Conservation (phyloP, 306 rosid genomes). For the Quercus suber region DNA sequence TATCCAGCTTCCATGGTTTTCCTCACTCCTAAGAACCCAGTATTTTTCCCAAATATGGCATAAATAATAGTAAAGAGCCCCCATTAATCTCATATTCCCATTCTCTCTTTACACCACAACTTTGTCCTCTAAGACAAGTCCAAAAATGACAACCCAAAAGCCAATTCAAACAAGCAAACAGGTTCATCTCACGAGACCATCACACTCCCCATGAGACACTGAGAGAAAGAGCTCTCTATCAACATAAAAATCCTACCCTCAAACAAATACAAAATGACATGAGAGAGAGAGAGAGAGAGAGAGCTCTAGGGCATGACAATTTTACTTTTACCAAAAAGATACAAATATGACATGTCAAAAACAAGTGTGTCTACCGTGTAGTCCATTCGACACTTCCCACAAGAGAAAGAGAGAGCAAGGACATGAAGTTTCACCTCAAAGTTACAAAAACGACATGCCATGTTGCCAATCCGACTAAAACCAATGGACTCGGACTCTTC, state of each 20-base stretch:
- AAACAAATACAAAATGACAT: neutral
- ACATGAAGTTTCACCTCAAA: neutral
- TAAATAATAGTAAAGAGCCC: neutral
- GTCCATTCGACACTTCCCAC: too few species aligned
- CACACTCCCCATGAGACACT: neutral
- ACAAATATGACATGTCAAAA: too few species aligned
- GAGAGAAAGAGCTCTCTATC: neutral
- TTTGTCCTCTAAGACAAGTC: neutral
- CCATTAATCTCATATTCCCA: neutral
- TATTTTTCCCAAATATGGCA: neutral
- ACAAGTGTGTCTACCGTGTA: too few species aligned
- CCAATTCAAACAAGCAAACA: neutral
- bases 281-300: neutral
- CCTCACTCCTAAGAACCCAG: neutral
- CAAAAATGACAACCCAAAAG: slow-evolving; percentile 2
- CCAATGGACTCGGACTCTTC: too few species aligned
- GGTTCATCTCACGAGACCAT: neutral
- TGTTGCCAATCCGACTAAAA: neutral
- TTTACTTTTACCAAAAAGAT: too few species aligned
- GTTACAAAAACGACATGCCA: neutral
- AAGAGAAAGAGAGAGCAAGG: too few species aligned
- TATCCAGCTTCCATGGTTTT: neutral
- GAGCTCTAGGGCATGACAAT: too few species aligned
- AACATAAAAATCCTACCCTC: neutral
- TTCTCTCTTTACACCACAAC: neutral